Evolutionary conservation across 495 filamentous ascomycete genomes (phyloP), one percentile per base, ranked within the genome.

Genomic region (Hypoxylon lenormandii): DNA sequence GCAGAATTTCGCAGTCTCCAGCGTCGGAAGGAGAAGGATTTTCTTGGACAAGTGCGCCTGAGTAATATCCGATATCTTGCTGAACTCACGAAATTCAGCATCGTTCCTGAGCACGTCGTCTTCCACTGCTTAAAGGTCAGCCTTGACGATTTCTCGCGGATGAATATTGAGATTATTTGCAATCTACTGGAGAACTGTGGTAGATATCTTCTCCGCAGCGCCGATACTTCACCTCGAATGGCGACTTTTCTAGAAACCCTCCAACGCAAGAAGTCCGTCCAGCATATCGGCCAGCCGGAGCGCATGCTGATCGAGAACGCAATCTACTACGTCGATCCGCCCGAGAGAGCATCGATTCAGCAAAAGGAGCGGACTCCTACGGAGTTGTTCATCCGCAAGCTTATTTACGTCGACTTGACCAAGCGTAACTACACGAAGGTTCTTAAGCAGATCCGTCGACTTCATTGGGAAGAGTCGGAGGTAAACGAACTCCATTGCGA

Each of bases 121-220:
- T 99, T 99, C 79, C 96, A 99, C 71, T 98, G 94, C 78, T 86
- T 99, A 64, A 98, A 96, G 77, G 94, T 99, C 70, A 95, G 95
- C 62, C 81, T 98, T 5, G 96, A 99, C 71, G 95, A 99, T 64
- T 98, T 99, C 69, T 97, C 96, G 7, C 87, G 94, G 66, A 96
- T 97, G 88, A 98, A 98, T 72, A 96, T 99, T 62, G 96, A 99
- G 76, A 97, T 99, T 70, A 96, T 98, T 66, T 94, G 94, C 70
- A 93, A 96, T 70, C 82, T 97, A n/a, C 84, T 99, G 6, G 95
- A 99, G 80, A 98, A 97, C 72, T 99, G 96, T 72, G 95, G 95
- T 30, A 89, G 94, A 5, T 99, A 97, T 79, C 81, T 99, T 42
- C 84, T 98, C 49, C 92, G 96, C 28, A 97, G 96, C 72, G 91